Percentiles rank a stretch among this genome's conserved stretches.
phyloP scores from a whole-genome alignment of 805 yeast species.

The Wickerhamomyces chaumierensis region DNA sequence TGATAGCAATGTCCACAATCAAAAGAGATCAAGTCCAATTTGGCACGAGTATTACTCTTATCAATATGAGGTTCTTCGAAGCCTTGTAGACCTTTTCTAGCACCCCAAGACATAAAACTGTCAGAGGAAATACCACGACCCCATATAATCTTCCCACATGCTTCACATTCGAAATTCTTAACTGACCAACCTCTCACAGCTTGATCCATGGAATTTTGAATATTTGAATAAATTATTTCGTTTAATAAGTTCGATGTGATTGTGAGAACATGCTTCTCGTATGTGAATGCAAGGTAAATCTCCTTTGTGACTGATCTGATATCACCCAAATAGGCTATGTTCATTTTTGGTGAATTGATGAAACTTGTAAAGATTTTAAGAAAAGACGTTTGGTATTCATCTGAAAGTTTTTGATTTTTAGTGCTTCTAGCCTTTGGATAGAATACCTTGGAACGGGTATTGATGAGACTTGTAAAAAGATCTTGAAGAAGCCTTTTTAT shows the following conservation, averaged over 20 bases:
- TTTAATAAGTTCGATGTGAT: slow-evolving; percentile 45
- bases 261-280: slow-evolving; percentile 46
- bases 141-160: slow-evolving; percentile 67
- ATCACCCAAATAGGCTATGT: slow-evolving; percentile 44
- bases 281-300: slow-evolving; percentile 49
- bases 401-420: not conserved
- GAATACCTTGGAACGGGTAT: slow-evolving; percentile 16
- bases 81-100: not conserved
- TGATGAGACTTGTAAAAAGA: slow-evolving; percentile 28
- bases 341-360: slow-evolving; percentile 34
- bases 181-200: slow-evolving; percentile 56
- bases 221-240: slow-evolving; percentile 38
- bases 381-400: slow-evolving; percentile 27
- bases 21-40: slow-evolving; percentile 37
- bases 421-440: too few relatives aligned
- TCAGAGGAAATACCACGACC: slow-evolving; percentile 47
- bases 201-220: slow-evolving; percentile 29
- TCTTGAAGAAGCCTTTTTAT: slow-evolving; percentile 31
- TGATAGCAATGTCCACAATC: slow-evolving; percentile 63
- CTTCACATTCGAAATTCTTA: slow-evolving; percentile 47
- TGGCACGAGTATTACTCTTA: too few relatives aligned
- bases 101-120: slow-evolving; percentile 48
- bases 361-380: slow-evolving; percentile 43
- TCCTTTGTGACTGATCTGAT: slow-evolving; percentile 50
- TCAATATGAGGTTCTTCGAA: not conserved